Evolutionary conservation across 192 early-diverging fungal genomes (phyloP), one percentile per base, ranked within the genome.

Genomic region (Coemansia sp.): DNA sequence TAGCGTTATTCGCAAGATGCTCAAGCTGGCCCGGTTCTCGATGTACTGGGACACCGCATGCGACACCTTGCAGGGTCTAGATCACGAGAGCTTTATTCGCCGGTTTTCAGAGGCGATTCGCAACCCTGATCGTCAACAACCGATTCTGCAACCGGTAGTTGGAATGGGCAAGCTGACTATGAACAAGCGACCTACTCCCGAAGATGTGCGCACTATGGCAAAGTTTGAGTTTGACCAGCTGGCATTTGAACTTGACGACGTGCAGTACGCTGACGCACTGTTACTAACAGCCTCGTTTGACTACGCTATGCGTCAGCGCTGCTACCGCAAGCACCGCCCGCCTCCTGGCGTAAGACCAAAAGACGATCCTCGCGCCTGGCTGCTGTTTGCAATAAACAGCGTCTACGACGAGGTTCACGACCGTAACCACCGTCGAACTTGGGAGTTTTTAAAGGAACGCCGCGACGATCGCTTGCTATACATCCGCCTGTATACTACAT

Each of bases 31-130:
- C 4, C 86, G 86, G 18, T 73, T 95, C 19, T 83, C 93, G 1
- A 68, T 93, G 44, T 96, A 96, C 68, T 96, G 91, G 89, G 91
- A 95, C 53, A 93, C 93, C 8, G 81, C 90, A 46, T 78, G 87
- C 21, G 63, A 63, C 55, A 55, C 69, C 4, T 71, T 96, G 48
- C 73, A 83, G 40, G 72, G 84, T 9, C 63, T 86, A 12, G 81
- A 82, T 27, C 71, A 73, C 25, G 82, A 85, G 37, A 62, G 60
- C 46, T 56, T 79, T 15, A 62, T 73, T 13, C 34, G 48, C 15
- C 54, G 47, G n/a, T 72, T 78, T 25, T 34, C 69, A 3, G 30
- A 49, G 37, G 60, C 60, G 2, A 60, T 71, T 27, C 53, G 38
- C 10, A 41, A 43, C 22, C 18, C 34, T 15, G 47, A 45, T 24